Base-by-base conservation (phyloP, 2,329 filamentous ascomycete genomes). In the Fusarium graminum region DNA sequence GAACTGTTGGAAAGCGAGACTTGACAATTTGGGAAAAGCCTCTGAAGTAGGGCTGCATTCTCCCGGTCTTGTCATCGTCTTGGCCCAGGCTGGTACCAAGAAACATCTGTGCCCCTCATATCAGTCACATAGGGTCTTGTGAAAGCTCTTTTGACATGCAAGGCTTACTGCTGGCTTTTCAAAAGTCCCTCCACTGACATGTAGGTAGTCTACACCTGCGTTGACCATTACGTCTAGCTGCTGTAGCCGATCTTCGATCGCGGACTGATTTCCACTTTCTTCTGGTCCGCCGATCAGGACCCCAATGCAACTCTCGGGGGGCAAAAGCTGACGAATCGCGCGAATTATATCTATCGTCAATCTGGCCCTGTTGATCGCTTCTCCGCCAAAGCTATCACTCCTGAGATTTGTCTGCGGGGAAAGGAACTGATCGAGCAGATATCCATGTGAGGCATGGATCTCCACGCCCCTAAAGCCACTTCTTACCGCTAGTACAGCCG, bases 401-500 rank as follows among this genome's bases (percentile, higher is more conserved):
- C 47, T 40, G 7, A 22, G 7, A 5, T 51, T 51, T 0, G 47
- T 51, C 17, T 30, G 17, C 6, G 9, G n/a, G 4, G 36, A 30
- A 6, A 51, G 19, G 14, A 51, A 51, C 7, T 51, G 47, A 9
- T 39, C 36, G 7, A 51, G 14, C 11, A 51, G 14, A n/a, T 51
- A 51, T 6, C 47, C 47, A 7, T 51, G 47, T 22, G 47, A 39
- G 6, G 36, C 47, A n/a, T 51, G 47, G 6, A 51, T 39, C 13
- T 51, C 26, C 3, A 40, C 26, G 13, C 47, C 47, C 2, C 25
- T 25, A 22, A 51, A 51, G 7, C 47, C 47, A 29, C 34, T 40
- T 2, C 12, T n/a, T 10, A 14, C 7, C 6, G 36, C 26, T 13
- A 40, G 16, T 17, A 7, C 28, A 6, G 47, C 36, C 4, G 47